Evolutionary conservation across 192 early-diverging fungal species (phyloP).

Genomic region (Rhizoclosmatium globosum): DNA sequence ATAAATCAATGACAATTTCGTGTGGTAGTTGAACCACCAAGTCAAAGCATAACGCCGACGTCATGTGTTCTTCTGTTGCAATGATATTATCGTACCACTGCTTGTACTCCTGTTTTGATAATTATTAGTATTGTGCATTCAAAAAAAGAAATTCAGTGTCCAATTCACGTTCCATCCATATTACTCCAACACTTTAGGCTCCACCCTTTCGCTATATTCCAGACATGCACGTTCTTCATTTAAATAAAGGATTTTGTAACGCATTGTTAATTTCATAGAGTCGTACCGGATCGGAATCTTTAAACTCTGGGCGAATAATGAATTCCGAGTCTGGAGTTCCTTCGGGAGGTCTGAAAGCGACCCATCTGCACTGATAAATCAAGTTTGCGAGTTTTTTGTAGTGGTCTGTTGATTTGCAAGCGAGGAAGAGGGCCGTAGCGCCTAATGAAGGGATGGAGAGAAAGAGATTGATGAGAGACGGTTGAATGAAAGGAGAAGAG

Average conservation of each 20-base stretch:
- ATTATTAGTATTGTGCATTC: not conserved
- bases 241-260: not conserved
- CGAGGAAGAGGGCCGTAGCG: constrained; percentile 16
- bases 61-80: constrained; percentile 26
- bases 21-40: constrained; percentile 22
- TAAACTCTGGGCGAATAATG: constrained; percentile 26
- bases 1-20: constrained; percentile 15
- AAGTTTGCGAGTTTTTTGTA: constrained; percentile 25
- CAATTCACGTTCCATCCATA: no score
- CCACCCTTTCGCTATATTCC: not conserved
- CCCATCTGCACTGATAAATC: constrained; percentile 29
- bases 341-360: constrained; percentile 24
- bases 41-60: constrained; percentile 23
- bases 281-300: constrained; percentile 20
- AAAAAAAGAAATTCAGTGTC: not conserved
- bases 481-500: not conserved
- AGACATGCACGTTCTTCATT: not conserved
- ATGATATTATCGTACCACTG: constrained; percentile 34
- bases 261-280: not conserved
- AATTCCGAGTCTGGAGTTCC: constrained; percentile 17
- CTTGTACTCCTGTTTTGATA: constrained; percentile 15
- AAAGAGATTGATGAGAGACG: not conserved
- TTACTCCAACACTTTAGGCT: no score
- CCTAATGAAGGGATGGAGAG: constrained; percentile 13
- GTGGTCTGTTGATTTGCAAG: constrained; percentile 30